A percentile compares a stretch with the other conserved stretches of the same genome.
Conservation (phyloP, 768 basidiomycete genomes). For the Lentinus brumalis region DNA sequence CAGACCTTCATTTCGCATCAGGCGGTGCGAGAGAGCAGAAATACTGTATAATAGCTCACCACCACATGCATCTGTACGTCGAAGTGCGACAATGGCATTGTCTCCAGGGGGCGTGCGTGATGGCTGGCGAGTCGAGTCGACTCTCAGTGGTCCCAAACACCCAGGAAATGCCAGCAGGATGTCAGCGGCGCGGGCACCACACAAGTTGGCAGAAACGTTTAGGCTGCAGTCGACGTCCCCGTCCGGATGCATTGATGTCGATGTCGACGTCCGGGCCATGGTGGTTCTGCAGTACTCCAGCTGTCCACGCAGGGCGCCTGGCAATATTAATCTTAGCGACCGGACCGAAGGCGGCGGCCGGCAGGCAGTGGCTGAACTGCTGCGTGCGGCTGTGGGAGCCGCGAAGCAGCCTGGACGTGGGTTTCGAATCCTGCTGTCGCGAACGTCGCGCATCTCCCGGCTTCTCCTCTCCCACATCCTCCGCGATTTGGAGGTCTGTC, state of each 20-base stretch:
- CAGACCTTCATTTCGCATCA: too few species aligned
- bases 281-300: too few species aligned
- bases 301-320: too few species aligned
- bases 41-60: too few species aligned
- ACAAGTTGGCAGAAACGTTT: slow-evolving; percentile 18
- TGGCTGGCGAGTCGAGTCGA: background rate
- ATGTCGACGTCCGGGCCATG: too few species aligned
- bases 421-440: background rate
- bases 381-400: background rate
- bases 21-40: too few species aligned
- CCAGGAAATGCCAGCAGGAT: background rate
- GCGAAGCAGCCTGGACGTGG: background rate
- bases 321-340: too few species aligned
- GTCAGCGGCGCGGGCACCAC: slow-evolving; percentile 12
- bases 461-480: background rate
- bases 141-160: background rate
- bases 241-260: background rate
- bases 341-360: background rate
- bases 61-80: too few species aligned
- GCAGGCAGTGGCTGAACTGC: background rate
- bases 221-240: slow-evolving; percentile 7
- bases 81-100: too few species aligned
- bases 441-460: background rate
- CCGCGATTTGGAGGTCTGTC: background rate
- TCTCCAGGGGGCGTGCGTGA: too few species aligned